A percentile compares a stretch with the other conserved stretches of the same genome.
Evolutionary conservation across 768 basidiomycete genomes (phyloP).

Genomic region (Tylopilus felleus): DNA sequence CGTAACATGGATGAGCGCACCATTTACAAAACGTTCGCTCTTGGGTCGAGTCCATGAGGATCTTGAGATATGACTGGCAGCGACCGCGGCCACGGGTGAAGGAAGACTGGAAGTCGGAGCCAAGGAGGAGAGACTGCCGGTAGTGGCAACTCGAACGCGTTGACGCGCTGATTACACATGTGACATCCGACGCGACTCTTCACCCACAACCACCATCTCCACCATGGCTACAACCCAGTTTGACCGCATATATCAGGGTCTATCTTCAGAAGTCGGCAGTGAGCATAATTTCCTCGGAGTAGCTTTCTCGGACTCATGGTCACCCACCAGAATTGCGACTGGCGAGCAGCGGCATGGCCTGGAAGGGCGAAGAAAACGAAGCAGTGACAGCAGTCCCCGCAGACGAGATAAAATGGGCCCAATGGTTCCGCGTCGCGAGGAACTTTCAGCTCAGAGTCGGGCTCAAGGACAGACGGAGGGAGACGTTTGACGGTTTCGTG

Average conservation of each 20-base stretch:
- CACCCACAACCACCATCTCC: slow-evolving; percentile 13
- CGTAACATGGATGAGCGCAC: slow-evolving; percentile 36
- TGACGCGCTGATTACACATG: slow-evolving; percentile 23
- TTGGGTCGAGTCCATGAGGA: slow-evolving; percentile 42
- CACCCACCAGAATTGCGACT: slow-evolving; percentile 73
- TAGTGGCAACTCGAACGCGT: neutral
- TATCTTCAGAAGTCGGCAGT: slow-evolving; percentile 78
- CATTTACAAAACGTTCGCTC: slow-evolving; percentile 91
- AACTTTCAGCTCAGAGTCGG: slow-evolving; percentile 87
- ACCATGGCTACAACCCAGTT: slow-evolving; percentile 73
- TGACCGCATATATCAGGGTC: slow-evolving; percentile 78
- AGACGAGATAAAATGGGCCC: slow-evolving; percentile 79
- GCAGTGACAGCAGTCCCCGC: slow-evolving; percentile 60
- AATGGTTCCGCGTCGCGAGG: slow-evolving; percentile 90
- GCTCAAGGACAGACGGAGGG: slow-evolving; percentile 69
- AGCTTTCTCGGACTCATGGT: neutral
- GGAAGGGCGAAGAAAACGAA: slow-evolving; percentile 78
- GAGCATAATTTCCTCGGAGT: slow-evolving; percentile 34
- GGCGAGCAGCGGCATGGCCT: slow-evolving; percentile 87
- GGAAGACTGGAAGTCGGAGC: neutral
- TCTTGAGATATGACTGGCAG: neutral
- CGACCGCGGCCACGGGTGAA: neutral
- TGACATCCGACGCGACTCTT: slow-evolving; percentile 17
- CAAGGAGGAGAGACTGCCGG: neutral
- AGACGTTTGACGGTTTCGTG: slow-evolving; percentile 92